Base-by-base conservation (phyloP, 176 grass and related monocot genomes). In the Lolium multiflorum region DNA sequence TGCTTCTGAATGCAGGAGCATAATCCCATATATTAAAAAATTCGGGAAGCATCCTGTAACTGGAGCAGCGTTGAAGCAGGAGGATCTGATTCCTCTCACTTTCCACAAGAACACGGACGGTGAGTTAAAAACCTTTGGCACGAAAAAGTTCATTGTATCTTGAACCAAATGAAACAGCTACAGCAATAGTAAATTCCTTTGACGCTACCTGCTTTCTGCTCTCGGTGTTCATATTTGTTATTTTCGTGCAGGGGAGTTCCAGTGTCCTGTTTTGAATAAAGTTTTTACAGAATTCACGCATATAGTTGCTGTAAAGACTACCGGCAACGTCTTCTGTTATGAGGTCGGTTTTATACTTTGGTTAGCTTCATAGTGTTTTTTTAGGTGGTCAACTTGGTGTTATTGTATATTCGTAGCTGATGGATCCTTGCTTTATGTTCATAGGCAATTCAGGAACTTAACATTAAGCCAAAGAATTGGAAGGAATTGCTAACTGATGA, bases 301-400 rank as follows among this genome's bases (percentile, higher is more conserved):
- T 83, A 96, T 98, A 91, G 87, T 96, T 89, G 93, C 96, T 92
- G 96, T 98, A 69, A 98, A 92, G 89, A 98, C 93, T 96, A 98
- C 96, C 41, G 92, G 96, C 57, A 98, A 98, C 88, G 96, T 98
- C 78, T 98, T 98, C 86, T 98, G 85, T 86, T 96, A 94, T 89
- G 96, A 98, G 91, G 96, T 96, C 16, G 61, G 79, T 16, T 20
- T 62, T 51, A 28, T 5, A 56, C 58, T 20, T 61, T 47, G 25
- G 5, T 82, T 68, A 48, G 10, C 24, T 75, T 68, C 17, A 9
- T 37, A 16, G 6, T 68, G 65, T 43, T 82, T 15, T 86, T 71
- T 50, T 65, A 67, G 22, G 18, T 21, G 21, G 16, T 58, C 68
- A 65, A 44, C 78, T 81, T 84, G 7, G 58, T 71, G 38, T 8